Percentiles rank a stretch among this genome's conserved stretches.
Evolutionary conservation across 768 basidiomycete genomes (phyloP).

Genomic region (Xerocomellus intermedius): DNA sequence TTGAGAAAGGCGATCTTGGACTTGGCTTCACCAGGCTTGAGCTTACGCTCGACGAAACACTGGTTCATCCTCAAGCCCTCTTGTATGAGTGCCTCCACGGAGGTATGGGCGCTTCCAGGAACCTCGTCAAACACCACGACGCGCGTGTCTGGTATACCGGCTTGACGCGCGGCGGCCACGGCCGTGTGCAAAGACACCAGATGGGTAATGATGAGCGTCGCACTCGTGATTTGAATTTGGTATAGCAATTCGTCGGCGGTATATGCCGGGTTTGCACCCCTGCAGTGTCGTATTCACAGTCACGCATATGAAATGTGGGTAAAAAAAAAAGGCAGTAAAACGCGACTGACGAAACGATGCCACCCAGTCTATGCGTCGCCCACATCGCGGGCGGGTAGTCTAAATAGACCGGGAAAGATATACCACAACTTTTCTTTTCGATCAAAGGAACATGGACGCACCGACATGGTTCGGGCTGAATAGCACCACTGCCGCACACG

Average conservation of each 20-base stretch:
- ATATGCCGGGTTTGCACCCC: constrained; percentile 37
- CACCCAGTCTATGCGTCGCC: constrained; percentile 60
- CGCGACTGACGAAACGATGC: constrained; percentile 51
- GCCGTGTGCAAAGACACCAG: constrained; percentile 29
- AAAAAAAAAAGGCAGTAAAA: not conserved
- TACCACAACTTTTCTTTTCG: not conserved
- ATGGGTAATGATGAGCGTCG: constrained; percentile 33
- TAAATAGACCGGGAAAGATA: constrained; percentile 23
- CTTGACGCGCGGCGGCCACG: constrained; percentile 28
- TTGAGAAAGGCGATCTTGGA: constrained; percentile 63
- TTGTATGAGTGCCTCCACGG: constrained; percentile 52
- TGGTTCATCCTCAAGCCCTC: constrained; percentile 34
- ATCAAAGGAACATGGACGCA: constrained; percentile 24
- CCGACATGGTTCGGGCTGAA: constrained; percentile 66
- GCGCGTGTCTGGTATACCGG: constrained; percentile 30
- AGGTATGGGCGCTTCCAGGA: constrained; percentile 15
- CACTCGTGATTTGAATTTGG: constrained; percentile 28
- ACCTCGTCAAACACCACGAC: constrained; percentile 27
- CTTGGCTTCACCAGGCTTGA: constrained; percentile 58
- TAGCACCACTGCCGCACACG: constrained; percentile 47
- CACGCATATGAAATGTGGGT: not conserved
- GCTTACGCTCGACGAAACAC: constrained; percentile 44
- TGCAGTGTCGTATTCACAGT: constrained; percentile 6
- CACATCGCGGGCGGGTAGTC: constrained; percentile 57
- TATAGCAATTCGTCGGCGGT: constrained; percentile 32